Evolutionary conservation across 139 green algal species (phyloP).

Genomic region (Bryopsis sp.): DNA sequence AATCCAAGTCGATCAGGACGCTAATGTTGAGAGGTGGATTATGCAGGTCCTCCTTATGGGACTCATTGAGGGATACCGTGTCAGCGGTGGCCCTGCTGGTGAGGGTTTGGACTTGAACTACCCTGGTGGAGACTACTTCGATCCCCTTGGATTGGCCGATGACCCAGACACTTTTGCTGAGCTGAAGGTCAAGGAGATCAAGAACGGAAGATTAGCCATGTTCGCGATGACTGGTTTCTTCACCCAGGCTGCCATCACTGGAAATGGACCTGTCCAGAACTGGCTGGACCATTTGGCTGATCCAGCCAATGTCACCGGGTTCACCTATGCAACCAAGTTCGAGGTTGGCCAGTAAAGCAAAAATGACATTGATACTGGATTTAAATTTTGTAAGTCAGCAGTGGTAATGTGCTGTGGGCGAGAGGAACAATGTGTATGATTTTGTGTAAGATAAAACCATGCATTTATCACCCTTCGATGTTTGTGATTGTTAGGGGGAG

Average conservation of each 20-base stretch:
- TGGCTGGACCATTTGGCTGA: constrained; percentile 25
- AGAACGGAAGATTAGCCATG: constrained; percentile 62
- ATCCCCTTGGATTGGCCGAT: constrained; percentile 65
- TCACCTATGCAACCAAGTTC: constrained; percentile 65
- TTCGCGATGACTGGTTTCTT: constrained; percentile 51
- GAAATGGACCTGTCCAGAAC: constrained; percentile 48
- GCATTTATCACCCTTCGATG: no score
- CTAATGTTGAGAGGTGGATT: no score
- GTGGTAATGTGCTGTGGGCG: no score
- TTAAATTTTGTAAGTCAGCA: no score
- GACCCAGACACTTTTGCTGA: constrained; percentile 77
- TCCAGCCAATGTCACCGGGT: constrained; percentile 56
- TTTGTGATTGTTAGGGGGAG: no score
- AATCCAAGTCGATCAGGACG: no score
- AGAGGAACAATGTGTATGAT: no score
- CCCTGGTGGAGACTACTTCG: constrained; percentile 41
- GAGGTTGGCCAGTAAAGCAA: no score
- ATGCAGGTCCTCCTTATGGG: constrained; percentile 20
- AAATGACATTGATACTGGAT: no score
- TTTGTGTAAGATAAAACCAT: no score
- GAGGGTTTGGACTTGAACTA: constrained; percentile 55
- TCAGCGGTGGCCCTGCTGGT: constrained; percentile 28
- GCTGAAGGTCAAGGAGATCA: constrained; percentile 71
- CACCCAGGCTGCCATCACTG: constrained; percentile 51
- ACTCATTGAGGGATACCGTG: constrained; percentile 27